These are phyloP conservation scores for Aspergillus uvarum DNA, from an alignment of 2,329 filamentous ascomycete species.

Conservation along the genomic window DNA sequence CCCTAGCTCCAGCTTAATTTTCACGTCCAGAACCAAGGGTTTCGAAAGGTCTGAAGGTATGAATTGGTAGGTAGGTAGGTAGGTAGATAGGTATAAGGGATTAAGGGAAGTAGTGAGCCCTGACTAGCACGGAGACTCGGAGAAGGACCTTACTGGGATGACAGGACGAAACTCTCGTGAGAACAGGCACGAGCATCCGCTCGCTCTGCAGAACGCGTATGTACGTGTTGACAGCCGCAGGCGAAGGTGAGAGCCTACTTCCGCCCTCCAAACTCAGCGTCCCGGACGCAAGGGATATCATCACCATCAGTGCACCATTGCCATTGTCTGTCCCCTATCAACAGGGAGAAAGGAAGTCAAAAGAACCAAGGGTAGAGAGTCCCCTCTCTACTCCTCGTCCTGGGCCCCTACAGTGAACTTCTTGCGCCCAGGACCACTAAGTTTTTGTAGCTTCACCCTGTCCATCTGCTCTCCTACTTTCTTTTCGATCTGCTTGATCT, in stretches of 20 bases:
- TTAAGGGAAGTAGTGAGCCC: conserved; percentile 16
- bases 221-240: conserved; percentile 32
- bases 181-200: conserved; percentile 27
- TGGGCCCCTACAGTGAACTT: conserved; percentile 79
- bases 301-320: conserved; percentile 23
- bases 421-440: conserved; percentile 76
- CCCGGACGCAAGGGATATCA: conserved; percentile 34
- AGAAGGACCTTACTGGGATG: conserved; percentile 19
- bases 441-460: conserved; percentile 84
- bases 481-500: conserved; percentile 95
- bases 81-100: conserved; percentile 11
- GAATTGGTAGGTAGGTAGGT: conserved; percentile 2
- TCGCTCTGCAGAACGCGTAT: conserved; percentile 28
- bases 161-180: conserved; percentile 19
- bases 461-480: conserved; percentile 89
- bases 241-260: conserved; percentile 36
- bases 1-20: conserved; percentile 8
- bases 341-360: conserved; percentile 29
- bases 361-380: conserved; percentile 14
- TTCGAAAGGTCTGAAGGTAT: conserved; percentile 13
- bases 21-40: conserved; percentile 22
- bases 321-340: conserved; percentile 28
- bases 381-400: conserved; percentile 52
- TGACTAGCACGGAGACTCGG: conserved; percentile 16
- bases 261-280: conserved; percentile 24